These are phyloP conservation scores for Torulaspora gathmanii DNA, from an alignment of 805 yeast species.

Conservation along the genomic window DNA sequence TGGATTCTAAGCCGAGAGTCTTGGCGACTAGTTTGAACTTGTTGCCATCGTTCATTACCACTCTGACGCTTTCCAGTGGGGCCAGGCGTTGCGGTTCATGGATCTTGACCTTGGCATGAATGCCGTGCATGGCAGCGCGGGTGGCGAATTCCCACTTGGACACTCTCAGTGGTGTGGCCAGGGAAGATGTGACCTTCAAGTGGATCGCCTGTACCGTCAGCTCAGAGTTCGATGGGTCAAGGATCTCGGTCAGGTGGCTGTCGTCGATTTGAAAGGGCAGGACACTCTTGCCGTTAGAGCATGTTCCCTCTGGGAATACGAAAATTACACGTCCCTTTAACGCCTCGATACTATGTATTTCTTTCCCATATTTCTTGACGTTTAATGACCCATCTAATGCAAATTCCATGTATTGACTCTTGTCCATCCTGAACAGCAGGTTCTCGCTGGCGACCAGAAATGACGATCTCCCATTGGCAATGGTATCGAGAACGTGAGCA, in stretches of 20 bases:
- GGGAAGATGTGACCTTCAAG: constrained; percentile 30
- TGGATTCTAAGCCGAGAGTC: constrained; percentile 41
- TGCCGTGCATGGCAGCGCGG: constrained; percentile 21
- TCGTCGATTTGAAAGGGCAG: constrained; percentile 47
- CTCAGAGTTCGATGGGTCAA: constrained; percentile 12
- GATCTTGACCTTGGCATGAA: constrained; percentile 23
- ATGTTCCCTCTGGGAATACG: constrained; percentile 73
- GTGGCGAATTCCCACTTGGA: constrained; percentile 16
- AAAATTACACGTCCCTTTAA: constrained; percentile 44
- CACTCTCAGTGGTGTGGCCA: constrained; percentile 34
- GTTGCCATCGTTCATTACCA: constrained; percentile 42
- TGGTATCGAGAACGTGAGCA: constrained; percentile 36
- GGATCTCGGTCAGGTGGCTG: constrained; percentile 18
- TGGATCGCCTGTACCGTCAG: constrained; percentile 24
- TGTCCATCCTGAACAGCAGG: constrained; percentile 13
- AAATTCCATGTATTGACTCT: constrained; percentile 19
- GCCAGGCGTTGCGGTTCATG: constrained; percentile 23
- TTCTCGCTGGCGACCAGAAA: constrained; percentile 24
- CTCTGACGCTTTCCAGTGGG: constrained; percentile 29
- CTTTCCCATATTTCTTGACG: constrained; percentile 13
- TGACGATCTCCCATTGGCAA: constrained; percentile 22
- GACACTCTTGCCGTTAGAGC: constrained; percentile 76
- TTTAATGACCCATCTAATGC: constrained; percentile 25
- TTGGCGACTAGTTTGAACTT: constrained; percentile 46
- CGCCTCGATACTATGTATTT: constrained; percentile 15